Conservation (phyloP, 805 yeast species). For the Saturnispora sanitii region DNA sequence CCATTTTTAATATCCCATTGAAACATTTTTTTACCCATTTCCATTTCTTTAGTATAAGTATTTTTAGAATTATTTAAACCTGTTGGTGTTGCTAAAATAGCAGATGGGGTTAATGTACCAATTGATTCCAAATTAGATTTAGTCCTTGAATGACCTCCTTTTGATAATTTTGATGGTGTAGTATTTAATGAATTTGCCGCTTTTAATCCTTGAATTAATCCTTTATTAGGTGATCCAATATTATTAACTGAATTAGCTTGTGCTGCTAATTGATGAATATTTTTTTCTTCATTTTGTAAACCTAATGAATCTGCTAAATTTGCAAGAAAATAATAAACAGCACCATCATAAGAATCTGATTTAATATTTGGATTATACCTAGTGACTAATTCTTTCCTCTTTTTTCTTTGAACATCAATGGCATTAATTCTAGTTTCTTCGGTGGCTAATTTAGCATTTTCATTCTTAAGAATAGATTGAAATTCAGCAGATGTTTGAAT, state of each 20-base stretch:
- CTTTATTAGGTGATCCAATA: constrained; percentile 4
- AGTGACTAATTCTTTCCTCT: constrained; percentile 33
- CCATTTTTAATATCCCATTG: constrained; percentile 5
- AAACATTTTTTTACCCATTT: not conserved
- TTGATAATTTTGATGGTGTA: not conserved
- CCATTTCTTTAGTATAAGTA: constrained; percentile 1
- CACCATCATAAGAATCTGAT: constrained; percentile 23
- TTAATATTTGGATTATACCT: constrained; percentile 1
- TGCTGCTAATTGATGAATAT: constrained; percentile 18
- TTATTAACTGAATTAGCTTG: not conserved
- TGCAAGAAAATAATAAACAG: constrained; percentile 40
- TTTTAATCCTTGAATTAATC: constrained; percentile 7
- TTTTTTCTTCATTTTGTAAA: constrained; percentile 31
- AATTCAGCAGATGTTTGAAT: constrained; percentile 3
- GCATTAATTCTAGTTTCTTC: constrained; percentile 21
- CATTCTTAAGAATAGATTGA: constrained; percentile 25
- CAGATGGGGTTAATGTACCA: constrained; percentile 29
- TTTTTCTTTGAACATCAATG: constrained; percentile 34
- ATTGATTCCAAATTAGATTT: constrained; percentile 1
- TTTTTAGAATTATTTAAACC: constrained; percentile 23
- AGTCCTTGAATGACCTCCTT: constrained; percentile 2
- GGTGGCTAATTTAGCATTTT: constrained; percentile 20
- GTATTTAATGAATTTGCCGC: constrained; percentile 4
- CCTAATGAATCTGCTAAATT: constrained; percentile 42
- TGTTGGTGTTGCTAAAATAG: constrained; percentile 30